phyloP scores from a whole-genome alignment of 768 basidiomycete genomes.

The Lactifluus subvellereus region DNA sequence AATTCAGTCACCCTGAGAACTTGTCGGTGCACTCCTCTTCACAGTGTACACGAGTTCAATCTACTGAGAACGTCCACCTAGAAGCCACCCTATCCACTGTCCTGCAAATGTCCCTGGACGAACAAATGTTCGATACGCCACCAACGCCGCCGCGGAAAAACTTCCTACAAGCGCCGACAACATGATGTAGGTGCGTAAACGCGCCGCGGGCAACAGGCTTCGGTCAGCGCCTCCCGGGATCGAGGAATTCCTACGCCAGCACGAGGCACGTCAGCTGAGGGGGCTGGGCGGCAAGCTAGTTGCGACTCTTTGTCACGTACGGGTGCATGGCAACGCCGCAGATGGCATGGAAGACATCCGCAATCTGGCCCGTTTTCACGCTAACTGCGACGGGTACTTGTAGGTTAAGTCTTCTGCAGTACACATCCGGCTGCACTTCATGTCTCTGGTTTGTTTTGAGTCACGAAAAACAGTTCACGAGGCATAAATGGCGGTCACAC shows the following conservation, averaged over 20 bases:
- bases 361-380: conserved; percentile 76
- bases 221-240: conserved; percentile 85
- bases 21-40: background rate
- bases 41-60: conserved; percentile 24
- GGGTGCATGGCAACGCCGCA: conserved; percentile 82
- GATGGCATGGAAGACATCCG: conserved; percentile 83
- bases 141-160: conserved; percentile 61
- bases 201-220: conserved; percentile 60
- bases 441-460: conserved; percentile 64
- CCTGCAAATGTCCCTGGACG: conserved; percentile 58
- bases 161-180: conserved; percentile 71
- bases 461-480: conserved; percentile 1
- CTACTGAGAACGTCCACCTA: conserved; percentile 48
- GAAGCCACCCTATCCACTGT: conserved; percentile 62
- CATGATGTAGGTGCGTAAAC: conserved; percentile 66
- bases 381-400: conserved; percentile 94
- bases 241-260: conserved; percentile 34
- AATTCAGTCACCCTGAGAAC: background rate
- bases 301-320: conserved; percentile 42
- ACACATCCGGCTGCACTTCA: conserved; percentile 98
- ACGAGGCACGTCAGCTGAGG: conserved; percentile 14
- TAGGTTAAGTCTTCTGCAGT: conserved; percentile 83
- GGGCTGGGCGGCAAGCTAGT: conserved; percentile 1
- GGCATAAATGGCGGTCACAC: conserved; percentile 35
- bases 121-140: conserved; percentile 63